Percentiles rank a stretch among this genome's conserved stretches.
Evolutionary conservation across 306 rosid genomes (phyloP).

Genomic region (Begonia peltatifolia): DNA sequence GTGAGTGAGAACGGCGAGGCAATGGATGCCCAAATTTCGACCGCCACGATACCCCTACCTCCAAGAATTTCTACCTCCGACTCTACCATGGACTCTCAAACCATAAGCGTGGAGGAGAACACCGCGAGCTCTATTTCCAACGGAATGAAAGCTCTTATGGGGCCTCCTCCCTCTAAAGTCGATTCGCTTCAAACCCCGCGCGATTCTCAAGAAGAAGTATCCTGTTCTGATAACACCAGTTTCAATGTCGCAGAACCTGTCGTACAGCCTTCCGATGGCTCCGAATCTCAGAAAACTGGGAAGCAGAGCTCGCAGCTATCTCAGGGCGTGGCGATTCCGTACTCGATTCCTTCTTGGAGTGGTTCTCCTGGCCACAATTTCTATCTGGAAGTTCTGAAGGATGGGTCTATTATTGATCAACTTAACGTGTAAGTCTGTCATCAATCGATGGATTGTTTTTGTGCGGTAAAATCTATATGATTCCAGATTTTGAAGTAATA

Average conservation of each 20-base stretch:
- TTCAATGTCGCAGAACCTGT: conserved; percentile 9
- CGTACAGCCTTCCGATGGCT: conserved; percentile 3
- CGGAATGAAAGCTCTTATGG: conserved; percentile 13
- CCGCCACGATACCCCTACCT: conserved; percentile 54
- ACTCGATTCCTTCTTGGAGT: conserved; percentile 77
- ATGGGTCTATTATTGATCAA: conserved; percentile 58
- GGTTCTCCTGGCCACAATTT: conserved; percentile 60
- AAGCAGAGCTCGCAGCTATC: conserved; percentile 17
- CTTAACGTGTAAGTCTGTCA: conserved; percentile 28
- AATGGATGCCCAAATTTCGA: conserved; percentile 26
- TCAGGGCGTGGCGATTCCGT: conserved; percentile 32
- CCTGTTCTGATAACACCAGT: conserved; percentile 7
- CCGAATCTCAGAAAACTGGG: conserved; percentile 6
- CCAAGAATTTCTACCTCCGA: conserved; percentile 27
- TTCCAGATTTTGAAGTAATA: no score
- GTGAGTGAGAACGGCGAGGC: no score
- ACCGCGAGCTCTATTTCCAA: conserved; percentile 4
- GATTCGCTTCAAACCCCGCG: conserved; percentile 7
- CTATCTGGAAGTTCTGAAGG: conserved; percentile 75
- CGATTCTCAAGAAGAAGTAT: conserved; percentile 6
- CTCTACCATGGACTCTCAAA: conserved; percentile 7
- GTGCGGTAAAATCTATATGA: no score
- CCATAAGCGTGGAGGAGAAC: conserved; percentile 1
- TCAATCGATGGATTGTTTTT: no score
- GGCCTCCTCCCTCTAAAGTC: conserved; percentile 26